Conservation (phyloP, 1,139 yeast genomes). For the Taphrina wiesneri region DNA sequence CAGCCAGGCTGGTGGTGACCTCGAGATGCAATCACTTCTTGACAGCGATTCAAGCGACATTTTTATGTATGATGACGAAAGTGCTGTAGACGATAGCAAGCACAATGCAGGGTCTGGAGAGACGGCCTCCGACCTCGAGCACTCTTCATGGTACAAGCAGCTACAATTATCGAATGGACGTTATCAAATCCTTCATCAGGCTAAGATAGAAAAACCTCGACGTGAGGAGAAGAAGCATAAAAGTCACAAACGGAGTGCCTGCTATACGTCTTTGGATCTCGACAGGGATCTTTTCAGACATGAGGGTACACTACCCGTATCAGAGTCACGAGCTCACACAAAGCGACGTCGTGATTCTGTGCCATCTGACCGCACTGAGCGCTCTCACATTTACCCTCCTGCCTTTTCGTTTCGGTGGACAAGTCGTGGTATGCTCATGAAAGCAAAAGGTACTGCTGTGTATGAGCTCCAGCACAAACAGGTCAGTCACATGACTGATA, state of each 20-base stretch:
- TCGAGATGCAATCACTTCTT: background rate
- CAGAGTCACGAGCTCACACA: background rate
- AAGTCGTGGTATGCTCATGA: background rate
- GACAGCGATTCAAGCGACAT: background rate
- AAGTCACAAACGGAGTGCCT: background rate
- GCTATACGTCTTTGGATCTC: background rate
- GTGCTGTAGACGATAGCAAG: background rate
- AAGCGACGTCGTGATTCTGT: background rate
- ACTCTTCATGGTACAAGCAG: background rate
- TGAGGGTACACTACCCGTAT: background rate
- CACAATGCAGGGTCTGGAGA: background rate
- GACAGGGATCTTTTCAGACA: background rate
- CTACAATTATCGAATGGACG: background rate
- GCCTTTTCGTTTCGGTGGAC: background rate
- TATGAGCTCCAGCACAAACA: background rate
- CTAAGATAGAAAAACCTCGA: background rate
- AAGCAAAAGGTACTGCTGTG: background rate
- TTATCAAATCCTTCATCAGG: background rate
- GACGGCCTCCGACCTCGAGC: background rate
- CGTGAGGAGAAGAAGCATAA: background rate
- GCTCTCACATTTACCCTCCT: background rate
- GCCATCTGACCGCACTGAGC: background rate
- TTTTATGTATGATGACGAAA: background rate
- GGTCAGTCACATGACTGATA: background rate
- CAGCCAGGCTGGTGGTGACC: background rate